Evolutionary conservation across 2,329 filamentous ascomycete species (phyloP), one percentile per base, ranked within the genome.

Genomic region (Ascochyta clinopodiicola): DNA sequence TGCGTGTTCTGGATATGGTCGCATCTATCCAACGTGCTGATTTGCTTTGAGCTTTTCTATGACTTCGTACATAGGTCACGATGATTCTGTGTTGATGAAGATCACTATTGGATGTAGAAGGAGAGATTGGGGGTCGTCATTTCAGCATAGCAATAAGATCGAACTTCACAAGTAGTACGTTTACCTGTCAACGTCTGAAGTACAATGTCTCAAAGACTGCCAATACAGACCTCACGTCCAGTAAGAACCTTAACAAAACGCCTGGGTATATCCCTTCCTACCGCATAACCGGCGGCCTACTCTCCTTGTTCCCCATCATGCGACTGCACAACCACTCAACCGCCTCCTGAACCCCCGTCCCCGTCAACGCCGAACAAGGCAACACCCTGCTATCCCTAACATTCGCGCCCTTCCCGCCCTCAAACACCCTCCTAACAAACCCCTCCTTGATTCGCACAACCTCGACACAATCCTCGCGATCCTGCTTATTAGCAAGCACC

Each of bases 361-460:
- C 91, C 6, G 89, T 94, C 71, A 99, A 78, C n/a, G 95, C 95
- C 73, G 91, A 96, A 59, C 97, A 87, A 6, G 95, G 92, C 71
- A 99, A 77, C 15, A 98, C 95, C 57, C 95, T 84, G 70, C 91
- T 96, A 79, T 99, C 95, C 61, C 94, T 85, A 48, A 97, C 91
- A 60, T 88, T 90, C 37, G 84, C 85, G 0, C 92, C 92, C 78
- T 94, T 95, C 72, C 96, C 91, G 19, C 95, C 91, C 80, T 98
- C 93, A 80, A 96, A 95, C 21, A 99, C 93, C 79, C 90, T 92
- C 78, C 96, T 89, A 46, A 99, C 93, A 50, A 98, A 82, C 0
- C 94, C 95, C 76, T 99, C 95, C 79, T 99, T 99, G 73, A 99
- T 97, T 62, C 92, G 83, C 57, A 98, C 94, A 2, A 97, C 95